A percentile compares a stretch with the other conserved stretches of the same genome.
phyloP scores from a whole-genome alignment of 2,329 filamentous ascomycete genomes.

The Botrytis galanthina region DNA sequence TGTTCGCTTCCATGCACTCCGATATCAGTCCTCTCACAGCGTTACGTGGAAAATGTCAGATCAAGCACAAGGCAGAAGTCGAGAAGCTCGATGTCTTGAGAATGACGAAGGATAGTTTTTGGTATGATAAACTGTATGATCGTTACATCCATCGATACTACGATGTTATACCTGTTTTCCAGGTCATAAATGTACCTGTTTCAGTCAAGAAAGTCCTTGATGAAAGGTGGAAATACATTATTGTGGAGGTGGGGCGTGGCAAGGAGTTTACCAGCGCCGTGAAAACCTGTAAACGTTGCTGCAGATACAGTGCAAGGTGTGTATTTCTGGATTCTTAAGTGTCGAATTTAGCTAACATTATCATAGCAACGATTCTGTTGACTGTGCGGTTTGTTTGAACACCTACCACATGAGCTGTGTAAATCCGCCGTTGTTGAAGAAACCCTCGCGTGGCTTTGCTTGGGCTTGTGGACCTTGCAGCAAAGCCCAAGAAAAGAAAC shows the following conservation, averaged over 20 bases:
- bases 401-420: conserved; percentile 99
- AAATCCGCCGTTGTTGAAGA: conserved; percentile 85
- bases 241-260: conserved; percentile 88
- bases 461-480: conserved; percentile 98
- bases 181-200: conserved; percentile 93
- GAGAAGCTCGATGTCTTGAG: conserved; percentile 78
- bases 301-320: conserved; percentile 86
- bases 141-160: conserved; percentile 98
- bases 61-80: conserved; percentile 86
- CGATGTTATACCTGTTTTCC: conserved; percentile 87
- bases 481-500: conserved; percentile 87
- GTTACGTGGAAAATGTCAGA: conserved; percentile 88
- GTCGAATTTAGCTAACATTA: conserved; percentile 16
- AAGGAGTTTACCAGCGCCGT: conserved; percentile 96
- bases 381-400: conserved; percentile 90
- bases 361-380: conserved; percentile 82
- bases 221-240: conserved; percentile 93
- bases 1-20: conserved; percentile 98
- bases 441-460: conserved; percentile 93
- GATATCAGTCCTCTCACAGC: conserved; percentile 91
- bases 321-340: conserved; percentile 37
- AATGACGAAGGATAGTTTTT: conserved; percentile 83
- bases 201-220: conserved; percentile 95
- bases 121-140: conserved; percentile 97
- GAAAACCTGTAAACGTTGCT: conserved; percentile 93